Percentiles rank a stretch among this genome's conserved stretches.
Conservation (phyloP, 371 early-diverging fungal species). For the Phascolomyces articulosus region DNA sequence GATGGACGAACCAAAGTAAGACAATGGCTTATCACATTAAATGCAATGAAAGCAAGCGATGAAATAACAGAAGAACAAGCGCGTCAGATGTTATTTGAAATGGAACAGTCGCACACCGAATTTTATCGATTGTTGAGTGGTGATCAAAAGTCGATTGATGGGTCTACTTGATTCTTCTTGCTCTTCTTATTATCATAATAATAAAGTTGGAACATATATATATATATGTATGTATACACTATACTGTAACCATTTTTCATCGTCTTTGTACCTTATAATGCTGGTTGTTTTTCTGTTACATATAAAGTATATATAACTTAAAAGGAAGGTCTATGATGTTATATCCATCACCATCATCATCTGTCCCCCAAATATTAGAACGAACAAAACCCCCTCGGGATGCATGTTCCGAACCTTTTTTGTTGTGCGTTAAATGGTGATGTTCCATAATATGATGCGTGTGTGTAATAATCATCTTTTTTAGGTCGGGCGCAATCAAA, state of each 20-base stretch:
- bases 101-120: slow-evolving; percentile 77
- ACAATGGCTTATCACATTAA: slow-evolving; percentile 90
- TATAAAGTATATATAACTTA: no score
- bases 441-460: not conserved
- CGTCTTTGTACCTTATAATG: no score
- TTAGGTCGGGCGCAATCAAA: not conserved
- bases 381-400: not conserved
- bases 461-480: not conserved
- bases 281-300: no score
- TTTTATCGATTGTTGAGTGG: slow-evolving; percentile 66
- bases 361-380: no score
- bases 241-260: no score
- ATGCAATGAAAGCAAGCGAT: slow-evolving; percentile 91
- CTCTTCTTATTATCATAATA: no score
- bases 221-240: no score
- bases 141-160: slow-evolving; percentile 28
- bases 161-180: no score
- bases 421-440: not conserved
- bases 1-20: slow-evolving; percentile 81
- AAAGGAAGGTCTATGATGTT: no score
- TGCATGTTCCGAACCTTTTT: not conserved
- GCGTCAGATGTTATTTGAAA: slow-evolving; percentile 92
- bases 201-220: no score
- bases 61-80: slow-evolving; percentile 87
- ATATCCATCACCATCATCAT: no score